Percentiles rank a stretch among this genome's conserved stretches.
phyloP scores from a whole-genome alignment of 1,139 yeast genomes.

The Magnusiomyces paraingens region DNA sequence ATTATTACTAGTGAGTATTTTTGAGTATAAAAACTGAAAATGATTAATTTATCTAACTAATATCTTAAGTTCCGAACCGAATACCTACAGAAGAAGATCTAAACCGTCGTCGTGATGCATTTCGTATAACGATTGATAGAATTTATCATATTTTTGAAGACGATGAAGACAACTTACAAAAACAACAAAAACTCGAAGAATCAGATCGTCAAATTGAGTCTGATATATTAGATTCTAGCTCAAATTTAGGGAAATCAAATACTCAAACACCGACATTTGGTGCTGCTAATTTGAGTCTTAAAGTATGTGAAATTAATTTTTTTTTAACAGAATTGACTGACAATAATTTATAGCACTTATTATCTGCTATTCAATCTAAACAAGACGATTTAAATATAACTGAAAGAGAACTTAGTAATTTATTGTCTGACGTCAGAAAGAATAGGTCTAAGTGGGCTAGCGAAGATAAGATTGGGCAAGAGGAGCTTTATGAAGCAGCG shows the following conservation, averaged over 20 bases:
- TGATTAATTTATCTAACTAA: constrained; percentile 10
- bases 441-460: constrained; percentile 96
- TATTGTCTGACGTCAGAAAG: constrained; percentile 87
- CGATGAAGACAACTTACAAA: constrained; percentile 70
- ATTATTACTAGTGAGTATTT: constrained; percentile 16
- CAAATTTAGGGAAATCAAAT: constrained; percentile 16
- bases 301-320: not conserved
- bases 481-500: constrained; percentile 93
- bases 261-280: constrained; percentile 51
- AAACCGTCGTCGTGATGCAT: constrained; percentile 17
- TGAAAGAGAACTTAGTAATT: constrained; percentile 78
- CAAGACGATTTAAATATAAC: constrained; percentile 68
- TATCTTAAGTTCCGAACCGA: constrained; percentile 13
- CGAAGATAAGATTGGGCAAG: constrained; percentile 93
- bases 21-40: constrained; percentile 1
- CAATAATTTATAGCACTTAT: constrained; percentile 47
- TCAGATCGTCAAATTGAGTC: constrained; percentile 65
- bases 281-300: constrained; percentile 73
- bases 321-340: not conserved
- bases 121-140: constrained; percentile 18
- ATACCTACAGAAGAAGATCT: constrained; percentile 21
- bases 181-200: constrained; percentile 71
- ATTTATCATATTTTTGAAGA: constrained; percentile 81
- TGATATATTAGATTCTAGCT: constrained; percentile 22
- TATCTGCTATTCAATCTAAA: constrained; percentile 69